phyloP scores from a whole-genome alignment of 345 rosid genomes.

The Diplotaxis tenuifolia region DNA sequence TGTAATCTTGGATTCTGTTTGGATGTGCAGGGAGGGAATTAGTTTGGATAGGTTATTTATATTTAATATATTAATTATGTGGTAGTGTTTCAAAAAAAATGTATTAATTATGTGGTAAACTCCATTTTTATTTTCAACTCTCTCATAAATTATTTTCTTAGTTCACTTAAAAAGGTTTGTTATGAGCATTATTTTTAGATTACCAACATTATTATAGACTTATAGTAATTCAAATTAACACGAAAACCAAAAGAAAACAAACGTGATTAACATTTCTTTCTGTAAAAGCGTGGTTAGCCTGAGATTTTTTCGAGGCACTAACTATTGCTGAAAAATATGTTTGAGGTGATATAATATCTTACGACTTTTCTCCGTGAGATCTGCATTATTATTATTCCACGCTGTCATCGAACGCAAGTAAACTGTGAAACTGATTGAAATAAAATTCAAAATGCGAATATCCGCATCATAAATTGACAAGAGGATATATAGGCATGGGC shows the following conservation, averaged over 20 bases:
- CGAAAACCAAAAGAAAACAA: too few relatives aligned
- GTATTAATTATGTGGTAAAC: neutral
- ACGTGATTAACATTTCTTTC: neutral
- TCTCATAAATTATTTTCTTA: neutral
- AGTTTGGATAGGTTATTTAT: conserved; percentile 20
- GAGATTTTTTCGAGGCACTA: neutral
- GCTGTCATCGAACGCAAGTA: conserved; percentile 14
- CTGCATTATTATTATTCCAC: conserved; percentile 12
- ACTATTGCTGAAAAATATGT: neutral
- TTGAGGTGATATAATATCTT: neutral
- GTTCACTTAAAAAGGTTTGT: too few relatives aligned
- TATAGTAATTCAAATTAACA: neutral
- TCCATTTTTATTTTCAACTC: neutral
- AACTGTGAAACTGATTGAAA: neutral
- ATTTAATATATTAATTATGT: neutral
- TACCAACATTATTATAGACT: neutral
- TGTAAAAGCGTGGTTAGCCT: too few relatives aligned
- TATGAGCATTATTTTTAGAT: neutral
- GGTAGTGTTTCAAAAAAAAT: too few relatives aligned
- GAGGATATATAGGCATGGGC: too few relatives aligned
- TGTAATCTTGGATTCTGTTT: conserved; percentile 43
- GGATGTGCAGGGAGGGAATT: conserved; percentile 31
- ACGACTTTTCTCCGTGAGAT: neutral
- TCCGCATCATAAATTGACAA: conserved; percentile 11
- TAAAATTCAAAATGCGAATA: neutral